Base-by-base conservation (phyloP, 345 rosid species). In the Gynandropsis gynandra region DNA sequence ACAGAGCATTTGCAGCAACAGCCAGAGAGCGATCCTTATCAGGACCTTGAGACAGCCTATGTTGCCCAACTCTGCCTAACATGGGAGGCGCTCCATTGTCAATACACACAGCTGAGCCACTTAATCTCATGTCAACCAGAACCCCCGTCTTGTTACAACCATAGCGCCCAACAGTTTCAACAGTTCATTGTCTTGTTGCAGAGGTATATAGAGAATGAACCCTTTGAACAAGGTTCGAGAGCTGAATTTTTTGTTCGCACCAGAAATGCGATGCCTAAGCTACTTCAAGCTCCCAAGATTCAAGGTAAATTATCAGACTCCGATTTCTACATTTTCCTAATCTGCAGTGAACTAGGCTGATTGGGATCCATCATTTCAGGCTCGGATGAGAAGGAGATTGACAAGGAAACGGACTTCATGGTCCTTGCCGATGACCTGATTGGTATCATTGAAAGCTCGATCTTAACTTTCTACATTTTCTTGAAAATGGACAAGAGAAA, bases 31-130 rank as follows among this genome's bases (percentile, higher is more conserved):
- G 72, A 79, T 32, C 75, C 81, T 29, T 81, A 65, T 61, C 86
- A 70, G 34, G 95, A 87, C 72, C 71, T 92, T 34, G 98, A 92
- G 64, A 74, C 63, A 32, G 89, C 95, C 3, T 92, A 92, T 62
- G 86, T 92, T 42, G 95, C 86, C 72, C 98, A 88, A n/a, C 61
- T 81, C 59, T 87, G 95, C 78, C 75, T 92, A 68, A 79, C 97
- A 13, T 92, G 97, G 98, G 98, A 92, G 74, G 90, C 92, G 19
- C 87, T 92, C 62, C 98, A 92, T 47, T 82, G 97, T 67, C 98
- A 87, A 31, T 87, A 85, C 64, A 71, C 90, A 13, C 97, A 85
- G 59, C 73, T 92, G 50, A 61, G 74, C 67, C 95, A 79, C 57
- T 65, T 77, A 42, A 78, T 87, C 54, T 76, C 78, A 33, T 77